Conservation (phyloP, 179 eudicot genomes). For the Spinacia oleracea region DNA sequence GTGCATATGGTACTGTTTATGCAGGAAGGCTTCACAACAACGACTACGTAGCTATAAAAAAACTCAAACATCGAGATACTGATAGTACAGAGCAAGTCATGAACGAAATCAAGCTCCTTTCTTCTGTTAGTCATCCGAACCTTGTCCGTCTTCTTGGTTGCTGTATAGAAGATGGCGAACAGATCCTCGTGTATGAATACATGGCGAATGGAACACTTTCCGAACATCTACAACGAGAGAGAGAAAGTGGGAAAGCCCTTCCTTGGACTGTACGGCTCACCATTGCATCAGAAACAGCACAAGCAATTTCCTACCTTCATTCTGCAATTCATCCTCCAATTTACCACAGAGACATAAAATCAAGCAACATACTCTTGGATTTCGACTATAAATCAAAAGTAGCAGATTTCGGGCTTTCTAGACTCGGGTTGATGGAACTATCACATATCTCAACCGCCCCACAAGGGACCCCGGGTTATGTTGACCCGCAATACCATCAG, state of each 20-base stretch:
- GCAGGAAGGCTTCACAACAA: slow-evolving; percentile 69
- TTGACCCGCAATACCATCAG: slow-evolving; percentile 50
- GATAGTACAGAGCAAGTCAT: slow-evolving; percentile 70
- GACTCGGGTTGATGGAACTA: slow-evolving; percentile 43
- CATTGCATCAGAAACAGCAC: slow-evolving; percentile 48
- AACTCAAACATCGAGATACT: slow-evolving; percentile 60
- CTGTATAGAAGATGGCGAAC: slow-evolving; percentile 78
- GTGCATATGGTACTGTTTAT: slow-evolving; percentile 98
- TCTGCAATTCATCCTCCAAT: slow-evolving; percentile 47
- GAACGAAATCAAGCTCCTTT: slow-evolving; percentile 51
- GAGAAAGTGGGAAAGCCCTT: slow-evolving; percentile 60
- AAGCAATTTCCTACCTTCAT: slow-evolving; percentile 47
- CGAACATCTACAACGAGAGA: slow-evolving; percentile 61
- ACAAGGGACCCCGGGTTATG: slow-evolving; percentile 52
- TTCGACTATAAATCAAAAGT: slow-evolving; percentile 42
- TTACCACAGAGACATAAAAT: slow-evolving; percentile 51
- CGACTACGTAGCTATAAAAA: slow-evolving; percentile 86
- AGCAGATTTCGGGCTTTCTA: slow-evolving; percentile 52
- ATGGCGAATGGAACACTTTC: slow-evolving; percentile 92
- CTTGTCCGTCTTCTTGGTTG: slow-evolving; percentile 54
- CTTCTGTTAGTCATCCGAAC: slow-evolving; percentile 49
- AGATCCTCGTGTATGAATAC: slow-evolving; percentile 85
- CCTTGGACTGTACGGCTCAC: slow-evolving; percentile 68
- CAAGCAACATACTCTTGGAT: slow-evolving; percentile 49
- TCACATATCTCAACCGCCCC: slow-evolving; percentile 54